A percentile compares a stretch with the other conserved stretches of the same genome.
phyloP scores from a whole-genome alignment of 108 stramenopile genomes.

The Epithemia pelagica region DNA sequence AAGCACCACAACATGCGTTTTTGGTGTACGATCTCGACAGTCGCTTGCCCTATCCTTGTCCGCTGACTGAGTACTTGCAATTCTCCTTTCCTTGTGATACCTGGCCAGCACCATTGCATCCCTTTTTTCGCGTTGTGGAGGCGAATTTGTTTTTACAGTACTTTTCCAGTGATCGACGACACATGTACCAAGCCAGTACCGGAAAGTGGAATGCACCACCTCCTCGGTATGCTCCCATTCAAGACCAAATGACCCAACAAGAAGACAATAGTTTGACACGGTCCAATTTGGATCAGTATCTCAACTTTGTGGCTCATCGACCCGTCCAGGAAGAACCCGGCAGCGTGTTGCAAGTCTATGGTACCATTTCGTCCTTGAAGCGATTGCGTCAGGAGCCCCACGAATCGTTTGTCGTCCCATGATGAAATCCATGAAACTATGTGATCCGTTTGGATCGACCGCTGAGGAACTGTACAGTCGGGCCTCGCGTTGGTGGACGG shows the following conservation, averaged over 20 bases:
- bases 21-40: conserved; percentile 64
- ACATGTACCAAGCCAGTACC: conserved; percentile 60
- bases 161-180: conserved; percentile 73
- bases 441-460: too few relatives aligned
- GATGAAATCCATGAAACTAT: too few relatives aligned
- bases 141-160: conserved; percentile 44
- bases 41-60: conserved; percentile 55
- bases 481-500: too few relatives aligned
- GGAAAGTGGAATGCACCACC: conserved; percentile 61
- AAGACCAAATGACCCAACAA: too few relatives aligned
- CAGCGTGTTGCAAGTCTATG: too few relatives aligned
- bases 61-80: conserved; percentile 48
- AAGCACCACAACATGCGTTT: not conserved
- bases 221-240: conserved; percentile 52
- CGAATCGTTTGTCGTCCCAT: too few relatives aligned
- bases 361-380: too few relatives aligned
- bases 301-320: not conserved
- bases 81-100: conserved; percentile 37
- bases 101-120: conserved; percentile 24
- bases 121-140: conserved; percentile 60
- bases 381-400: too few relatives aligned
- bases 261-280: not conserved
- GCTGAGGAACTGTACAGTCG: too few relatives aligned
- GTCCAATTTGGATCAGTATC: not conserved
- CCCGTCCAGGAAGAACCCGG: too few relatives aligned